Base-by-base conservation (phyloP, 225 moss, liverwort and hornwort species). In the Rhytidiadelphus loreus region DNA sequence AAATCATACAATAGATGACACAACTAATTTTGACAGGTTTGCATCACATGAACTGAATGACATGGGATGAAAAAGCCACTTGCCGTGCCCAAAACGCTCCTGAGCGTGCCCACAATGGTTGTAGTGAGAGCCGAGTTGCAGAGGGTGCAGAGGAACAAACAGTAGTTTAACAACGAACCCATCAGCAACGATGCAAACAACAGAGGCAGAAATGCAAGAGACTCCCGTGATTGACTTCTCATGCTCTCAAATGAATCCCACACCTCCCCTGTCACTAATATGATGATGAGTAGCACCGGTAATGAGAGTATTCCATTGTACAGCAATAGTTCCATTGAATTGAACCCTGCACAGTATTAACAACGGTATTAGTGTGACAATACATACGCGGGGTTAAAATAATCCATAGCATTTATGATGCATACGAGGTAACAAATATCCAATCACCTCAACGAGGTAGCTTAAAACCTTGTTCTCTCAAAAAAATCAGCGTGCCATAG, bases 61-160 rank as follows among this genome's bases (percentile, higher is more conserved):
- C 33, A 78, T 55, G 41, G 61, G 82, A 62, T 52, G 41, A 55
- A 84, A 83, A 81, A 68, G 75, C 16, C 64, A 89, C 92, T 88
- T 90, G 93, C 94, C 43, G 94, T 94, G 92, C 94, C 87, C 75
- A 94, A 85, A 83, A 94, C 94, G 81, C 94, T 94, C 60, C 94
- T 87, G 58, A 94, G 89, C 28, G 93, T 93, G 87, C 94, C 94
- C 75, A 94, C 94, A 74, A 94, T 94, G 61, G 94, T 94, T 50
- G 94, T 94, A 20, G 94, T 94, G 57, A 94, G 92, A 43, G 94
- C 94, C 73, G 94, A 94, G 89, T 94, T 94, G 86, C 94, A 94
- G 75, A 94, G 91, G 79, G 94, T 94, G 91, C 94, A 94, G 59
- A 93, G 93, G 74, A 94, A 94, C 89, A 94, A 91, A 58, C 94